A percentile compares a stretch with the other conserved stretches of the same genome.
Evolutionary conservation across 305 asterid species (phyloP).

Genomic region (Fraxinus nigra): DNA sequence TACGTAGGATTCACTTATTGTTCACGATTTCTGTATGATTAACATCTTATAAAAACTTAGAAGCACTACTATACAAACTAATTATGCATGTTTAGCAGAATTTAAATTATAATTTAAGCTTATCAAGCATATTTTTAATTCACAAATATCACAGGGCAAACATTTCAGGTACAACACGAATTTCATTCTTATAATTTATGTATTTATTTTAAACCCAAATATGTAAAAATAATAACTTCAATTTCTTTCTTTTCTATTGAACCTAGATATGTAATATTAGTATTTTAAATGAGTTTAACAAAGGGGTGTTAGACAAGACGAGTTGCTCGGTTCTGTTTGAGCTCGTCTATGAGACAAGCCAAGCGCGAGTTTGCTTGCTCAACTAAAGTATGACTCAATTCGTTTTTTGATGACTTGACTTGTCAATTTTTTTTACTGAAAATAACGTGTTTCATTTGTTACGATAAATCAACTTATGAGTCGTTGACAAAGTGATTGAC

Average conservation of each 20-base stretch:
- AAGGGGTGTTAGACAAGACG: neutral
- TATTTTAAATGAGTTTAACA: neutral
- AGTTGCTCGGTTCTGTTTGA: neutral
- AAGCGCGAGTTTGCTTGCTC: neutral
- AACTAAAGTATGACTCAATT: neutral
- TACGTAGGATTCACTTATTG: too few relatives aligned
- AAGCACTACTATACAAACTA: neutral
- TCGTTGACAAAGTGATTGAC: neutral
- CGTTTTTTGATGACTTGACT: neutral
- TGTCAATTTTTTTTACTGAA: neutral
- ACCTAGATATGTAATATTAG: neutral
- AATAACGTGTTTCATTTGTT: neutral
- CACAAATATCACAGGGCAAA: neutral
- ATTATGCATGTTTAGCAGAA: neutral
- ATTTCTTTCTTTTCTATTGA: neutral
- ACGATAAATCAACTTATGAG: neutral
- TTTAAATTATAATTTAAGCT: too few relatives aligned
- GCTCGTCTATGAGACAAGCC: neutral
- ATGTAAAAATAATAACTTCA: neutral
- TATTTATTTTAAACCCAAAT: neutral
- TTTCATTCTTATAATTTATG: neutral
- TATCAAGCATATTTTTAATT: neutral
- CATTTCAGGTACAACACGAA: neutral
- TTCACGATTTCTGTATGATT: neutral
- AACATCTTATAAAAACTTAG: neutral